These are phyloP conservation scores for Ceratobasidium papillatum DNA, from an alignment of 1,284 basidiomycete species.

Conservation along the genomic window DNA sequence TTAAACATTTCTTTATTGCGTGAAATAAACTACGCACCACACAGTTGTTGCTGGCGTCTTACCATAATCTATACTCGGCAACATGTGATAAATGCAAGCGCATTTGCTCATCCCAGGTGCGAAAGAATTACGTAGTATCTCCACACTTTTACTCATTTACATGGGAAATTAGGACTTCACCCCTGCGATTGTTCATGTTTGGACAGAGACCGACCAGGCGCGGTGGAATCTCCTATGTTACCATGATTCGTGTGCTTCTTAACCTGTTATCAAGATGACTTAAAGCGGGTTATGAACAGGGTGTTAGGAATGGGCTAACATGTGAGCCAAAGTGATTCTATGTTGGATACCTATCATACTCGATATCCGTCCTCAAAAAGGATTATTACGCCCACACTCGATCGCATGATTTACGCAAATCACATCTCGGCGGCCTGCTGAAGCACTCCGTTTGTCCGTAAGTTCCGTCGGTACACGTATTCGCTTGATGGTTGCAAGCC, in stretches of 20 bases:
- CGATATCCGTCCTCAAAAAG: not conserved
- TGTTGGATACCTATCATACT: not conserved
- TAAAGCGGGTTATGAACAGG: not conserved
- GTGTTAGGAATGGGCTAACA: not conserved
- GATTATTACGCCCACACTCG: not conserved
- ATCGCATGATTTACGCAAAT: not conserved
- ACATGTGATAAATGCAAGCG: constrained; percentile 17
- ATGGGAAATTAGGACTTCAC: constrained; percentile 10
- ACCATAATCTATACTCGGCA: constrained; percentile 25
- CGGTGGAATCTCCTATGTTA: constrained; percentile 18
- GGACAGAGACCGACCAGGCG: constrained; percentile 10
- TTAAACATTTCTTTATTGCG: not conserved
- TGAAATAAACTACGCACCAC: not conserved
- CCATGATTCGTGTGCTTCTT: constrained; percentile 28
- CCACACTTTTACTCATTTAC: not conserved
- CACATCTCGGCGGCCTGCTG: not conserved
- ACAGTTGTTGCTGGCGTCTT: constrained; percentile 12
- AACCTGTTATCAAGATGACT: not conserved
- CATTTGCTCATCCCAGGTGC: constrained; percentile 26
- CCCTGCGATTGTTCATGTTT: constrained; percentile 22
- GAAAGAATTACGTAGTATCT: not conserved
- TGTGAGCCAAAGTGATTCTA: not conserved
- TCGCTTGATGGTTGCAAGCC: not conserved
- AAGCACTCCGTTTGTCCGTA: constrained; percentile 1
- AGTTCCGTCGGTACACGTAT: not conserved